Base-by-base conservation (phyloP, 148 eudicot species). In the Simmondsia chinensis region DNA sequence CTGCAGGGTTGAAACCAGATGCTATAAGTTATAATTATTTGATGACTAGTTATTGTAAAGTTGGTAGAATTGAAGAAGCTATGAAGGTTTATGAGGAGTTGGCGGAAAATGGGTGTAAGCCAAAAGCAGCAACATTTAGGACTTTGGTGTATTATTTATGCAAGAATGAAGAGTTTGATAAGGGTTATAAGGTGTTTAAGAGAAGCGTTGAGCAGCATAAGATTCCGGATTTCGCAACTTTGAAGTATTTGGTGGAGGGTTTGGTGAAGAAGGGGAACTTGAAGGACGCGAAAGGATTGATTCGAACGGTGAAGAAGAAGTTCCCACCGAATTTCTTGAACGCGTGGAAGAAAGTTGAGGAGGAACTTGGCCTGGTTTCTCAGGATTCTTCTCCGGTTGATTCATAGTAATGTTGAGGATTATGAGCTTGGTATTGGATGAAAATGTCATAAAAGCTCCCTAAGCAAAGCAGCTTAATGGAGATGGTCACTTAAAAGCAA, bases 121-220 rank as follows among this genome's bases (percentile, higher is more conserved):
- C 83, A 6, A 87, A 80, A 60, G 80, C 80, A 1, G 76, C 83
- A 0, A 87, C 83, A 6, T 83, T 72, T 68, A 83, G 83, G 71
- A 79, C 83, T 15, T 61, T 77, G 76, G 40, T 87, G 2, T 61
- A 47, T 53, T 56, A 82, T 43, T 47, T 66, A 55, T 79, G 80
- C 48, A 83, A 43, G 75, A 69, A 57, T 35, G 88, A 47, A 17
- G 65, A 66, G 35, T 83, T 51, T 54, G 75, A 36, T 46, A 70
- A 47, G 3, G 94, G 72, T 15, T 83, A 76, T 43, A 73, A 74
- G 75, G 72, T 83, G 46, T 87, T 83, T 16, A 87, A 82, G 71
- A 33, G 63, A 55, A 87, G 96, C 44, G 94, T 83, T 52, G 43
- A 35, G 50, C 44, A 51, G 16, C 48, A 75, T 24, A 83, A 66